Conservation (phyloP, 805 yeast genomes). For the Saccharomycopsis lassenensis region DNA sequence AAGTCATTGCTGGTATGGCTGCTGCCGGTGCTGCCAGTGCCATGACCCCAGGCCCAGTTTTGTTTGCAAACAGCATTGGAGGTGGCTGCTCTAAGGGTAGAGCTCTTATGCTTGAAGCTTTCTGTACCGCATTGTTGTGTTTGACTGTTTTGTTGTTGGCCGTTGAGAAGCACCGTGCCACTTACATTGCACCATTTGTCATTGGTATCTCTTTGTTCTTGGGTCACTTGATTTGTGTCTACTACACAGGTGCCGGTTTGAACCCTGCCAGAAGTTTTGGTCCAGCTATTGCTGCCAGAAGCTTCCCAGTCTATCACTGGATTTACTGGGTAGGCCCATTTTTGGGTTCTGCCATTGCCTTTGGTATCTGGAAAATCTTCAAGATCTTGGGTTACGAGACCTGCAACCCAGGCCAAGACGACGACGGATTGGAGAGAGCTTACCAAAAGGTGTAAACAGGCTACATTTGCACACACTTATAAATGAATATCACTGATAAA, state of each 20-base stretch:
- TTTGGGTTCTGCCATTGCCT: conserved; percentile 58
- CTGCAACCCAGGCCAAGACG: conserved; percentile 60
- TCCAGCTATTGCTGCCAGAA: conserved; percentile 60
- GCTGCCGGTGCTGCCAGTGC: conserved; percentile 86
- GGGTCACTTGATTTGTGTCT: conserved; percentile 72
- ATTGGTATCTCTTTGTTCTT: conserved; percentile 76
- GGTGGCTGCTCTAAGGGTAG: conserved; percentile 60
- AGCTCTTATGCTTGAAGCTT: conserved; percentile 75
- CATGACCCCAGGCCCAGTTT: conserved; percentile 71
- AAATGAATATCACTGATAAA: too few species aligned
- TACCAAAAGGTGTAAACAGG: too few species aligned
- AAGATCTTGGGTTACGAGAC: conserved; percentile 56
- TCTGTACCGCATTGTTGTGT: conserved; percentile 65
- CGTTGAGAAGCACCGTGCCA: conserved; percentile 69
- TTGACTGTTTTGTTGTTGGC: conserved; percentile 72
- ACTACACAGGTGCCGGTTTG: conserved; percentile 78
- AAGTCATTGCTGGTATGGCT: conserved; percentile 78
- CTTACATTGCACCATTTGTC: conserved; percentile 69
- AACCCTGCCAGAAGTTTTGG: conserved; percentile 89
- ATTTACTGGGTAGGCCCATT: conserved; percentile 89
- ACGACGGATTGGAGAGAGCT: conserved; percentile 28
- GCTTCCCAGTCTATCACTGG: conserved; percentile 82
- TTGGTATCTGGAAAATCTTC: conserved; percentile 55
- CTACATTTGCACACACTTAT: too few species aligned
- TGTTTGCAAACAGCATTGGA: conserved; percentile 62